Percentiles rank a stretch among this genome's conserved stretches.
phyloP scores from a whole-genome alignment of 352 stramenopile species.

The Hyaloperonospora arabidopsidis region DNA sequence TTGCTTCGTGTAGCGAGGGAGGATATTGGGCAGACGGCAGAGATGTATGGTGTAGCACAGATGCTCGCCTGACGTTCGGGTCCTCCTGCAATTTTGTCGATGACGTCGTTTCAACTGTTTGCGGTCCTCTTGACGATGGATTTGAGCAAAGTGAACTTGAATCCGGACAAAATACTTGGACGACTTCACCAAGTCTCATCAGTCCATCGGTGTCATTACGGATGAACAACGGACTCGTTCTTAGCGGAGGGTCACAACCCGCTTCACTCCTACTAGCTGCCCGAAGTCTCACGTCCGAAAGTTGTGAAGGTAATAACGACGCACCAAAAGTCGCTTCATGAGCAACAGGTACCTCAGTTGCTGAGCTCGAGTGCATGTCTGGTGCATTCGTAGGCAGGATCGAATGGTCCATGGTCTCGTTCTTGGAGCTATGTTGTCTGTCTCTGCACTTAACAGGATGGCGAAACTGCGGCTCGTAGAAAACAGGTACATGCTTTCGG shows the following conservation, averaged over 20 bases:
- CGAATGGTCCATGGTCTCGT: constrained; percentile 26
- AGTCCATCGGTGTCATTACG: constrained; percentile 50
- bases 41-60: constrained; percentile 50
- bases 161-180: constrained; percentile 34
- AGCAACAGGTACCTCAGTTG: constrained; percentile 10
- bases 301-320: constrained; percentile 9
- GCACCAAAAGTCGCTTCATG: constrained; percentile 31
- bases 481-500: constrained; percentile 75
- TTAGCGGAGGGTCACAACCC: constrained; percentile 23
- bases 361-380: constrained; percentile 20
- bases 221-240: constrained; percentile 48
- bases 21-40: constrained; percentile 44
- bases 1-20: constrained; percentile 23
- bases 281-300: constrained; percentile 29
- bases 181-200: constrained; percentile 37
- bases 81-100: constrained; percentile 13
- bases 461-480: constrained; percentile 52
- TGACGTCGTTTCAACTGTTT: constrained; percentile 9
- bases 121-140: constrained; percentile 14
- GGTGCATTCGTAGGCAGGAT: constrained; percentile 30
- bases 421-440: constrained; percentile 5
- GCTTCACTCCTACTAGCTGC: constrained; percentile 10
- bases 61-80: constrained; percentile 5
- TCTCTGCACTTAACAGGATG: constrained; percentile 21
- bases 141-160: too few species aligned